Base-by-base conservation (phyloP, 1,284 basidiomycete genomes). In the Pascua guehoae region DNA sequence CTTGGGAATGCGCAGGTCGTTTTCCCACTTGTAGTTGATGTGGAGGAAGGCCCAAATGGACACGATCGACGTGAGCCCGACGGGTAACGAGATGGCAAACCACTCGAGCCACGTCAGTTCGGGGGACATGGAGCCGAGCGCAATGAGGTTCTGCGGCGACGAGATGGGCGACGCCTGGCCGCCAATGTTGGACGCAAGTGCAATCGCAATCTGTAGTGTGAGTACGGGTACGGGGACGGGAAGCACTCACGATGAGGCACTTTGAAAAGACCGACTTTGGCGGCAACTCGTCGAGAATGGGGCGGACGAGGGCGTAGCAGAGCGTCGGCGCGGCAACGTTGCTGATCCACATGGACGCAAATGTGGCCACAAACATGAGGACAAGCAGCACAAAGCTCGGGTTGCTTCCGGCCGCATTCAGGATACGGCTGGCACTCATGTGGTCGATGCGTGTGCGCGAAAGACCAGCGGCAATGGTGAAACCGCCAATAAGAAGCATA, bases 281-380 rank as follows among this genome's bases (percentile, higher is more conserved):
- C 12, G 95, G 93, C 4, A 99, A 81, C 36, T 89, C 96, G 61
- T 94, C 84, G 37, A 97, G 83, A 67, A 98, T 97, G 14, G 95
- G 96, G 88, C 97, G 86, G 73, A 98, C 94, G 57, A 98, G 81
- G n/a, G 93, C 93, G 75, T 97, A 98, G 79, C 94, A 97, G 12
- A 98, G 81, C 1, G 95, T 97, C 12, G 96, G 96, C 8, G 95
- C 95, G 0, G 95, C 95, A 14, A 98, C 95, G 71, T 99, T 98
- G 73, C 89, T 91, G 69, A 98, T 98, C 96, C 94, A 98, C 96
- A 98, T 99, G 74, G 89, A 92, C 2, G 95, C 93, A 72, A 98
- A 98, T 71, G 94, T 97, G 1, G 94, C 89, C 5, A 98, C 94
- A 42, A 82, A 85, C 96, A 98, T 98, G 77, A 98, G 91, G 0